A percentile compares a stretch with the other conserved stretches of the same genome.
Conservation (phyloP, 129 eudicot genomes). For the Cynara cardunculus region DNA sequence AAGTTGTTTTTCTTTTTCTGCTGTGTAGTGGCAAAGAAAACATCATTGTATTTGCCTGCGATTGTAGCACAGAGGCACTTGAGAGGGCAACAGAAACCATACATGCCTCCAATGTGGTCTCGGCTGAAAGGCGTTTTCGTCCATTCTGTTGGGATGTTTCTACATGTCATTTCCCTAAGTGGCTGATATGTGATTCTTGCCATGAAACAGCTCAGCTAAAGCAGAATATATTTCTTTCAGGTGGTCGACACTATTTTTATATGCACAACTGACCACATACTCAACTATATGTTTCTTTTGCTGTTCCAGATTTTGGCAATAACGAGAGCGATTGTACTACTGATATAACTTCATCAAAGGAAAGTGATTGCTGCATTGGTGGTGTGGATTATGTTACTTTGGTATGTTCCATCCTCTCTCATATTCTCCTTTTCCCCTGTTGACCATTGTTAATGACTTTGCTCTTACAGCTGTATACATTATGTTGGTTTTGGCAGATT, state of each 20-base stretch:
- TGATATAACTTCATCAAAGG: constrained; percentile 20
- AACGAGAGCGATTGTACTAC: neutral
- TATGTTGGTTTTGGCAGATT: constrained; percentile 41
- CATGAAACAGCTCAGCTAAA: constrained; percentile 12
- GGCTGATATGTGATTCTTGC: constrained; percentile 80
- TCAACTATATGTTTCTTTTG: neutral
- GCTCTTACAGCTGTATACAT: neutral
- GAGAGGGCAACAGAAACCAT: constrained; percentile 63
- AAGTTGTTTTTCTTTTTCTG: neutral
- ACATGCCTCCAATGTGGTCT: constrained; percentile 29
- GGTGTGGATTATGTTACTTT: constrained; percentile 79
- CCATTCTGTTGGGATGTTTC: constrained; percentile 78
- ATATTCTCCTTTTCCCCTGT: neutral
- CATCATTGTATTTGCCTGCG: constrained; percentile 67
- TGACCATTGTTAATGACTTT: neutral
- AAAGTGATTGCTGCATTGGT: constrained; percentile 65
- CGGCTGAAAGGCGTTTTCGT: constrained; percentile 47
- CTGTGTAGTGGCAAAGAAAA: constrained; percentile 48
- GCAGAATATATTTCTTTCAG: constrained; percentile 26
- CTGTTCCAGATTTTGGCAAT: constrained; percentile 27
- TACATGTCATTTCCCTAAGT: constrained; percentile 47
- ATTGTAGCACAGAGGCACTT: constrained; percentile 92
- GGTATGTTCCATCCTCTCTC: constrained; percentile 32
- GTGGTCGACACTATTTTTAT: constrained; percentile 17
- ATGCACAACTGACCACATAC: neutral